Percentiles rank a stretch among this genome's conserved stretches.
phyloP scores from a whole-genome alignment of 495 filamentous ascomycete species.

The Aspergillus indologenus region DNA sequence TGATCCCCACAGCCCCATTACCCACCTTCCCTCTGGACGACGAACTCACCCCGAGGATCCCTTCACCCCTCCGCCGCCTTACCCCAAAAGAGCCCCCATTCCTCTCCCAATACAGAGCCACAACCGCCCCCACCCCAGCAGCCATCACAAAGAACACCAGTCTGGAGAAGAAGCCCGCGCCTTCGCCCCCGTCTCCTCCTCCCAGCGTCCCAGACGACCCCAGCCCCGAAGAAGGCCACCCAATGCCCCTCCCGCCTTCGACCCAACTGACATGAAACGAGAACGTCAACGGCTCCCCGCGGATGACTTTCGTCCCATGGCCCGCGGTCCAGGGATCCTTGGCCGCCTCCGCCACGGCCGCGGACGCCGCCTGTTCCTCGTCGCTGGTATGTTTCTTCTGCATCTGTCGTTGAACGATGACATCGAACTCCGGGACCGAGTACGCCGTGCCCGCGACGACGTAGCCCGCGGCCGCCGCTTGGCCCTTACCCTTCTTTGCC shows the following conservation, averaged over 20 bases:
- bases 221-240: constrained; percentile 26
- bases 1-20: constrained; percentile 31
- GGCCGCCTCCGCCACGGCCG: constrained; percentile 37
- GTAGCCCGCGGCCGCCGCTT: constrained; percentile 50
- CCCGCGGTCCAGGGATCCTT: constrained; percentile 46
- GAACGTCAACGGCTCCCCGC: constrained; percentile 81
- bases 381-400: constrained; percentile 14
- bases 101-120: constrained; percentile 46
- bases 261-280: constrained; percentile 85
- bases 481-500: constrained; percentile 13
- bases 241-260: constrained; percentile 57
- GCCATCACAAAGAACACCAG: constrained; percentile 43
- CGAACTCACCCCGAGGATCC: constrained; percentile 36
- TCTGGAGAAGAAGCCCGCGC: constrained; percentile 29
- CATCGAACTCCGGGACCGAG: constrained; percentile 67
- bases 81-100: constrained; percentile 33
- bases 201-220: not conserved
- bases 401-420: not conserved
- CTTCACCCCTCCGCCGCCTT: constrained; percentile 38
- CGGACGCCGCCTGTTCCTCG: constrained; percentile 34
- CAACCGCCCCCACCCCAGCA: constrained; percentile 45
- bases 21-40: constrained; percentile 24
- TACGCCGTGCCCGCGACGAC: constrained; percentile 86
- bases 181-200: not conserved
- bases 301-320: constrained; percentile 64